phyloP scores from a whole-genome alignment of 2,329 filamentous ascomycete species.

The Parascedosporium putredinis region DNA sequence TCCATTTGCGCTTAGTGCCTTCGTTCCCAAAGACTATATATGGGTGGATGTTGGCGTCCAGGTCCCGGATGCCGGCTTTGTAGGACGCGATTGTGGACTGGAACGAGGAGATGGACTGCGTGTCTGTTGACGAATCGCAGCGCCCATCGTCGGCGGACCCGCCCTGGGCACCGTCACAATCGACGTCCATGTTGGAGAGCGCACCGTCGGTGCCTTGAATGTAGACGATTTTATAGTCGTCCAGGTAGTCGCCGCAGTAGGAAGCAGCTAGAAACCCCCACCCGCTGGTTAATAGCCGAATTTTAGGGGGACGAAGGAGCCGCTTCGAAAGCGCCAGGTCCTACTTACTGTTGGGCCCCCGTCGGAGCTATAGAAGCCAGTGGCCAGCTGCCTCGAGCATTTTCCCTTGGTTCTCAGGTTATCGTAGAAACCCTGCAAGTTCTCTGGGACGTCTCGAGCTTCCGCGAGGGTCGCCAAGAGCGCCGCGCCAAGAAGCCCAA shows the following conservation, averaged over 20 bases:
- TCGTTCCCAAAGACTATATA: slow-evolving; percentile 45
- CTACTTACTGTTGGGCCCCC: background rate
- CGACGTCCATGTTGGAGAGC: slow-evolving; percentile 46
- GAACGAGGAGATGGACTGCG: slow-evolving; percentile 38
- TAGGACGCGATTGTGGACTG: slow-evolving; percentile 26
- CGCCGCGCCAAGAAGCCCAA: background rate
- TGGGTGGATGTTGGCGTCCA: slow-evolving; percentile 39
- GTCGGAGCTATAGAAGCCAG: slow-evolving; percentile 4
- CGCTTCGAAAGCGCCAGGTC: background rate
- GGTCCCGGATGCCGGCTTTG: slow-evolving; percentile 24
- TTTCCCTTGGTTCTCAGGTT: background rate
- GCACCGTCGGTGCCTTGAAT: slow-evolving; percentile 30
- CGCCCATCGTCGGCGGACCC: slow-evolving; percentile 29
- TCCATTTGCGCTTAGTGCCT: slow-evolving; percentile 21
- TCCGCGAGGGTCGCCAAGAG: background rate
- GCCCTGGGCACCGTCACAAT: slow-evolving; percentile 42
- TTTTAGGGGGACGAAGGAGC: too few relatives aligned
- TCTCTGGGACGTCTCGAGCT: slow-evolving; percentile 5
- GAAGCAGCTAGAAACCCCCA: too few relatives aligned
- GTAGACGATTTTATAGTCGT: slow-evolving; percentile 33
- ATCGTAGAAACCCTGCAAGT: slow-evolving; percentile 2
- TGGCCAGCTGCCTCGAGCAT: background rate
- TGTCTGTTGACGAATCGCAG: slow-evolving; percentile 32
- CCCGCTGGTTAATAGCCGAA: too few relatives aligned
- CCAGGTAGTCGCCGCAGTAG: slow-evolving; percentile 37